Percentiles rank a stretch among this genome's conserved stretches.
These are phyloP conservation scores for Neofusicoccum ribis DNA, from an alignment of 2,329 filamentous ascomycete genomes.

Conservation along the genomic window DNA sequence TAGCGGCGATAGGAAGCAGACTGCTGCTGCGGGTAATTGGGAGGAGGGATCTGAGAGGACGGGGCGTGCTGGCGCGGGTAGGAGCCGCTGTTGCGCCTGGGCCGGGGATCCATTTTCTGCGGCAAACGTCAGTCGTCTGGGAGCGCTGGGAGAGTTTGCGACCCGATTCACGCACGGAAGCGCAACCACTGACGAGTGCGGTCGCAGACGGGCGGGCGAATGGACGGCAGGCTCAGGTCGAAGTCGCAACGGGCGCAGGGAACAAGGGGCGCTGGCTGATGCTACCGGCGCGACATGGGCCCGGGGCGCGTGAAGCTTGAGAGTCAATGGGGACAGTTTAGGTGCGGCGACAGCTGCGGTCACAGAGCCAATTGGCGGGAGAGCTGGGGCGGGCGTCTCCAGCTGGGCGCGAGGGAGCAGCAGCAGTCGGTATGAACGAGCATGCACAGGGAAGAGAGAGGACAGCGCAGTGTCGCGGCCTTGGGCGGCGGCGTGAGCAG, in stretches of 20 bases:
- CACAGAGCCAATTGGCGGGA: constrained; percentile 2
- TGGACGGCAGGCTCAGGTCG: background rate
- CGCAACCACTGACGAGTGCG: background rate
- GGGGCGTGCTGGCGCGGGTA: constrained; percentile 26
- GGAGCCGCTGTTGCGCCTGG: constrained; percentile 21
- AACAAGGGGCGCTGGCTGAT: background rate
- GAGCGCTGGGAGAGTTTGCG: background rate
- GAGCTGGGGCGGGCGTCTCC: background rate
- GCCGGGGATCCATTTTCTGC: constrained; percentile 7
- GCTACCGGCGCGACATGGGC: constrained; percentile 11
- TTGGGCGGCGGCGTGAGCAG: background rate
- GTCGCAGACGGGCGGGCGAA: background rate
- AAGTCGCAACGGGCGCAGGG: background rate
- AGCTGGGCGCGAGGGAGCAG: background rate
- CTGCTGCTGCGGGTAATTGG: constrained; percentile 32
- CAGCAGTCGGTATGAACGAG: background rate
- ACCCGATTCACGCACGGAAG: background rate
- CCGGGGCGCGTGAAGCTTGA: background rate
- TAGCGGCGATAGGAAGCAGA: constrained; percentile 10
- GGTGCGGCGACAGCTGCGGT: constrained; percentile 6
- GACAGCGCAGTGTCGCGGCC: background rate
- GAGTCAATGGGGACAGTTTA: background rate
- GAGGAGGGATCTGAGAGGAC: constrained; percentile 28
- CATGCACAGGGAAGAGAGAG: background rate
- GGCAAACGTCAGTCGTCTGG: background rate